Base-by-base conservation (phyloP, 2,329 filamentous ascomycete genomes). In the Cytospora paraplurivora region DNA sequence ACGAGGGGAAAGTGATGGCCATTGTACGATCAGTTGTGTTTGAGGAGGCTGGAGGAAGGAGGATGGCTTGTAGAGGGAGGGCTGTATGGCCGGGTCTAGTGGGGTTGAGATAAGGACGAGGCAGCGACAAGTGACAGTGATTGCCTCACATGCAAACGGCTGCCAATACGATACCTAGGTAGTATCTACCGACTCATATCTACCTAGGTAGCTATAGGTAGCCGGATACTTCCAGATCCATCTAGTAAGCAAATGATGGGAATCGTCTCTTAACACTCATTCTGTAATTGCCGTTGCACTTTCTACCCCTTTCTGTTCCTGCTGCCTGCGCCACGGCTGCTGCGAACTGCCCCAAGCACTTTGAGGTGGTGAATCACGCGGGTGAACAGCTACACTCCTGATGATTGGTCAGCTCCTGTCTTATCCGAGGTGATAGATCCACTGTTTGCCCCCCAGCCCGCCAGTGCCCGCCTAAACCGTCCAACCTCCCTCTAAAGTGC, bases 111-210 rank as follows among this genome's bases (percentile, higher is more conserved):
- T 44, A 44, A 44, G 41, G 12, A 41, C 38, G 15, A 41, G 38
- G 38, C 38, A 41, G 38, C 15, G 38, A 15, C 41, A 44, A 7
- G 41, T 15, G 6, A n/a, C 17, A 19, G 8, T n/a, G 41, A 15
- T 15, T 44, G 41, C 41, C 41, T 44, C 41, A 44, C 41, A 44
- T 44, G 41, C 41, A n/a, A 44, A 44, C 38, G n/a, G n/a, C 41
- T 3, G n/a, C 7, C 6, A 17, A 41, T 17, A 17, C 13, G n/a
- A 17, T 17, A 41, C 13, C 3, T 15, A 17, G 13, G 5, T 8
- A 11, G 35, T n/a, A 13, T 38, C 35, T 38, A 38, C 35, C 10
- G 35, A n/a, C n/a, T n/a, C n/a, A n/a, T n/a, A n/a, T n/a, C 37
- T 41, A 41, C 8, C 38, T 41, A 41, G 11, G 5, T 7, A 38